A percentile compares a stretch with the other conserved stretches of the same genome.
Evolutionary conservation across 768 basidiomycete species (phyloP).

Genomic region (Xanthoconium purpureum): DNA sequence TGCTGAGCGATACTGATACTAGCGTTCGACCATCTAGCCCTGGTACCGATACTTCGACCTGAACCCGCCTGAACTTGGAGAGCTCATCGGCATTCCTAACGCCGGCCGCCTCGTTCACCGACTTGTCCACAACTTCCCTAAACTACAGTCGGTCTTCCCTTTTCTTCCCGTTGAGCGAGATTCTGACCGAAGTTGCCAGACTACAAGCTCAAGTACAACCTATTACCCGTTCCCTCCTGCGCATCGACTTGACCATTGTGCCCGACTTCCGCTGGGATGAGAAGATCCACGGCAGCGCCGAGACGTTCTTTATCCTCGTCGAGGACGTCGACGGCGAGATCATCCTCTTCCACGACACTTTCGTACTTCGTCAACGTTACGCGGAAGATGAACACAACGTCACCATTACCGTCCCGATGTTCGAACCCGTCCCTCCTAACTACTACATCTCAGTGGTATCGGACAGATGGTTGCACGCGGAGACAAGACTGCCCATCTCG

Average conservation of each 20-base stretch:
- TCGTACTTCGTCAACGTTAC: slow-evolving; percentile 88
- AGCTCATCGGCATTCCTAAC: slow-evolving; percentile 90
- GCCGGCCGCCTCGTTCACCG: slow-evolving; percentile 90
- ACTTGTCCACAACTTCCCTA: slow-evolving; percentile 95
- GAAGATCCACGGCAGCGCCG: slow-evolving; percentile 82
- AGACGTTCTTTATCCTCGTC: slow-evolving; percentile 90
- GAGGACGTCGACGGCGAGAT: slow-evolving; percentile 98
- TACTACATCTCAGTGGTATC: slow-evolving; percentile 96
- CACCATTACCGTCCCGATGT: slow-evolving; percentile 93
- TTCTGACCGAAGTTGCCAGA: slow-evolving; percentile 34
- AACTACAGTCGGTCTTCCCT: slow-evolving; percentile 63
- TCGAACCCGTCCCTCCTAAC: slow-evolving; percentile 95
- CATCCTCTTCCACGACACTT: slow-evolving; percentile 91
- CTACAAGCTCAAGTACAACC: slow-evolving; percentile 96
- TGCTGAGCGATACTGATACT: neutral
- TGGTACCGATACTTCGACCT: slow-evolving; percentile 98
- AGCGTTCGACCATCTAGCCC: slow-evolving; percentile 44
- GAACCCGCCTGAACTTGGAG: slow-evolving; percentile 87
- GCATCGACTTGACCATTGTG: slow-evolving; percentile 88
- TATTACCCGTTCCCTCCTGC: slow-evolving; percentile 88
- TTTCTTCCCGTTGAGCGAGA: neutral
- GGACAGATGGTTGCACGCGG: slow-evolving; percentile 93
- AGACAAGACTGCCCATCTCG: slow-evolving; percentile 91
- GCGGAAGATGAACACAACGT: slow-evolving; percentile 93
- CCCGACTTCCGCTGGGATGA: slow-evolving; percentile 99